These are phyloP conservation scores for Lipomyces yamadae DNA, from an alignment of 805 yeast genomes.

Conservation along the genomic window DNA sequence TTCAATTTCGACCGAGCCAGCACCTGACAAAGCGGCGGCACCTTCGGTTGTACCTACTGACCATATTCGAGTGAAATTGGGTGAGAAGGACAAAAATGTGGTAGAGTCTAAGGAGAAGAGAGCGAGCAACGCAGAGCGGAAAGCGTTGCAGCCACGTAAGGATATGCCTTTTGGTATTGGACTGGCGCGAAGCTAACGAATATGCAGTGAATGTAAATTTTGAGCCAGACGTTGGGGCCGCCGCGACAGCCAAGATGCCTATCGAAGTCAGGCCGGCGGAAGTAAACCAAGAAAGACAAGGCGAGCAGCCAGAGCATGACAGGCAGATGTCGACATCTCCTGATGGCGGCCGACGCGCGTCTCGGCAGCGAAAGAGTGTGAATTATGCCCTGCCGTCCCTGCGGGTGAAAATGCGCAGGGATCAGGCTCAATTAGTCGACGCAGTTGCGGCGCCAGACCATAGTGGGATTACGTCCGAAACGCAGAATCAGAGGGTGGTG, in stretches of 20 bases:
- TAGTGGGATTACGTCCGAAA: background rate
- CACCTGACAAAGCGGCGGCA: background rate
- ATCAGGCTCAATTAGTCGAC: constrained; percentile 61
- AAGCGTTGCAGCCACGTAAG: constrained; percentile 24
- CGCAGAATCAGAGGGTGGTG: background rate
- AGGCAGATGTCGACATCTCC: constrained; percentile 10
- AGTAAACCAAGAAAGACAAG: background rate
- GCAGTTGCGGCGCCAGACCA: constrained; percentile 51
- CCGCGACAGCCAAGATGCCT: background rate
- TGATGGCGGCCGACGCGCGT: constrained; percentile 16
- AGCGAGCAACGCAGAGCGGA: background rate
- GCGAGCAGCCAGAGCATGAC: background rate
- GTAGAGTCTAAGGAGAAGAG: background rate
- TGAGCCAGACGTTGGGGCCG: background rate
- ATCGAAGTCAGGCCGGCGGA: background rate
- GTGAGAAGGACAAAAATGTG: constrained; percentile 3
- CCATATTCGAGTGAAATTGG: constrained; percentile 7
- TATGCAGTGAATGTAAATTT: constrained; percentile 19
- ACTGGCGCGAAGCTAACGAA: constrained; percentile 4
- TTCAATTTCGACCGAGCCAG: background rate
- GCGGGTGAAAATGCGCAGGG: constrained; percentile 70
- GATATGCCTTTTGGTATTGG: background rate
- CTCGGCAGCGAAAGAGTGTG: constrained; percentile 48
- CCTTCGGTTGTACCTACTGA: background rate
- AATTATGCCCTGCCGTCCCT: constrained; percentile 72